phyloP scores from a whole-genome alignment of 441 rosid genomes.

The Erysimum pusillum region DNA sequence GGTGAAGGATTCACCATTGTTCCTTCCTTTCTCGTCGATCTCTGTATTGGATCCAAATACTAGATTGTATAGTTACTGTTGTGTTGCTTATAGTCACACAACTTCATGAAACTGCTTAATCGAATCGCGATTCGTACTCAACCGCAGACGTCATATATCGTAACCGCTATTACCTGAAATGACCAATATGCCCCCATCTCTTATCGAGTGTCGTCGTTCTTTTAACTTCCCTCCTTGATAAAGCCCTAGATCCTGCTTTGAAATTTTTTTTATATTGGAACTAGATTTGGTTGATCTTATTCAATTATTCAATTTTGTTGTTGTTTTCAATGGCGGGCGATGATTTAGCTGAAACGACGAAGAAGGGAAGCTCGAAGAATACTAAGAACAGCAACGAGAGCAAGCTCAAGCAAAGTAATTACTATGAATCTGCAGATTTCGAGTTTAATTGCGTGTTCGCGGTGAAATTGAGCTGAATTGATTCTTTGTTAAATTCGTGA shows the following conservation, averaged over 20 bases:
- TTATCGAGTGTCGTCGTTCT: neutral
- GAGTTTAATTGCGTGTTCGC: neutral
- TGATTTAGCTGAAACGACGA: conserved; percentile 57
- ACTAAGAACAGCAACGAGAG: conserved; percentile 72
- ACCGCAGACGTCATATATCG: conserved; percentile 13
- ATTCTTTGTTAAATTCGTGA: neutral
- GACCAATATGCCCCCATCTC: conserved; percentile 8
- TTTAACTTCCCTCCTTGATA: conserved; percentile 29
- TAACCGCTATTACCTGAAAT: neutral
- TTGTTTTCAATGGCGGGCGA: conserved; percentile 48
- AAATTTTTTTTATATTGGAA: conserved; percentile 14
- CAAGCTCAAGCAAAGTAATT: conserved; percentile 85
- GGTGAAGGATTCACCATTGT: conserved; percentile 64
- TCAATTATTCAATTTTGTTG: neutral
- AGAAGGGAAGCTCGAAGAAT: conserved; percentile 72
- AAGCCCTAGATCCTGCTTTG: conserved; percentile 46
- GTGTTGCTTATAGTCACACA: conserved; percentile 16
- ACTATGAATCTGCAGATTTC: neutral
- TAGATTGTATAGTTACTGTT: neutral
- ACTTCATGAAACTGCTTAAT: neutral
- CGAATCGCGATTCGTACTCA: conserved; percentile 16
- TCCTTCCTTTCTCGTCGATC: conserved; percentile 5
- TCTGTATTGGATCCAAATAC: conserved; percentile 16
- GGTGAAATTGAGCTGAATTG: conserved; percentile 1
- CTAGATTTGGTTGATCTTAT: conserved; percentile 24